Base-by-base conservation (phyloP, 306 rosid species). In the Calophaca sinica region DNA sequence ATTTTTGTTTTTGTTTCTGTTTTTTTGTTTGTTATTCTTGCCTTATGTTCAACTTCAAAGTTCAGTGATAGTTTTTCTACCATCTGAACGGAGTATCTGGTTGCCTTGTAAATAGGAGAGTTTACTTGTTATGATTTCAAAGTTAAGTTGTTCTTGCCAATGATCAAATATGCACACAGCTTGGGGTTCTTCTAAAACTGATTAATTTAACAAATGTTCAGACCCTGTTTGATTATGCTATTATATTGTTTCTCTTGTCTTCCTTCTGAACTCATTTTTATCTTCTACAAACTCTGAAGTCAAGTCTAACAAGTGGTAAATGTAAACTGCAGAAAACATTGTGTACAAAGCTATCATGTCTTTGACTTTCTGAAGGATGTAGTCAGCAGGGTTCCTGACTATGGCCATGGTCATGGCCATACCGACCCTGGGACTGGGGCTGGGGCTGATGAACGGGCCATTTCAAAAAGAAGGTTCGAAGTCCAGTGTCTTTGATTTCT, bases 311-410 rank as follows among this genome's bases (percentile, higher is more conserved):
- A 11, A 31, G 58, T 20, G 79, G 74, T 61, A 50, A 41, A 62
- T 69, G 53, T 67, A 70, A 70, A 67, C 78, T 89, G 89, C 96
- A 96, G 99, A 83, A 96, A 93, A 52, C 91, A 88, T 80, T 93
- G 98, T 57, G 94, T 93, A 69, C 90, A 90, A 64, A 81, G 86
- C 54, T 93, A 80, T 46, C 90, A 84, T 80, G 98, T 93, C 77
- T 93, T 93, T 59, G 94, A 93, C 80, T 93, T 93, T 84, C 88
- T 90, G 84, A 90, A 84, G 87, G 94, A 90, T 67, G 87, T 87
- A 7, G 93, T 90, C 49, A 82, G 92, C 79, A 90, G 87, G 87
- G 98, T 93, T 64, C 98, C 96, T 33, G 93, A 93, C 77, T 84
- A 96, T 51, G 64, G 89, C 57, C 97, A 94, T 68, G 87, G 87